A percentile compares a stretch with the other conserved stretches of the same genome.
phyloP scores from a whole-genome alignment of 495 filamentous ascomycete genomes.

The Xylaria venustula region DNA sequence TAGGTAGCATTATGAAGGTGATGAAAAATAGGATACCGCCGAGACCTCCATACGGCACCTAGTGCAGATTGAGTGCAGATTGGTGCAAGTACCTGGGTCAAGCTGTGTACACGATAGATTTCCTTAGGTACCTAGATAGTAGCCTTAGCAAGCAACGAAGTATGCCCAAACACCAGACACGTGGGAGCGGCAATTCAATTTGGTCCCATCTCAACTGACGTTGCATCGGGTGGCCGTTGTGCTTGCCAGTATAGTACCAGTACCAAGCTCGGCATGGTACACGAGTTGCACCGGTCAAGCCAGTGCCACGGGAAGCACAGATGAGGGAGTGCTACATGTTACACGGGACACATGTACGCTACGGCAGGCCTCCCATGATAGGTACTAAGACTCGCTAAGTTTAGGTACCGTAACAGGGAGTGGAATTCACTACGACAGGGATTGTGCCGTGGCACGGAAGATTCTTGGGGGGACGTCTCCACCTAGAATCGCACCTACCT shows the following conservation, averaged over 20 bases:
- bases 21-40: too few species aligned
- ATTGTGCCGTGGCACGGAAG: not conserved
- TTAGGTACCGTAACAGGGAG: not conserved
- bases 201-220: not conserved
- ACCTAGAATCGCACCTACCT: conserved; percentile 2
- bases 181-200: conserved; percentile 6
- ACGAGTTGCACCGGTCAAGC: conserved; percentile 8
- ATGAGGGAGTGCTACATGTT: not conserved
- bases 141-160: not conserved
- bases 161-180: not conserved
- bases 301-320: conserved; percentile 2
- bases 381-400: not conserved
- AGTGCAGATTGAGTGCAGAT: too few species aligned
- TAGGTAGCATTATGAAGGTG: not conserved
- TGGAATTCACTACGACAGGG: too few species aligned
- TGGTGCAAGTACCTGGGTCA: too few species aligned
- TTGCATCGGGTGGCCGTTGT: conserved; percentile 2
- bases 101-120: too few species aligned
- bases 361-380: not conserved
- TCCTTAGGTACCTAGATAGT: not conserved
- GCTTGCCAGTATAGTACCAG: conserved; percentile 1
- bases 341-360: too few species aligned
- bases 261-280: not conserved
- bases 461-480: not conserved
- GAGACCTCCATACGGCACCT: not conserved